A percentile compares a stretch with the other conserved stretches of the same genome.
Evolutionary conservation across 1,284 basidiomycete genomes (phyloP).

Genomic region (Ceratobasidium papillatum): DNA sequence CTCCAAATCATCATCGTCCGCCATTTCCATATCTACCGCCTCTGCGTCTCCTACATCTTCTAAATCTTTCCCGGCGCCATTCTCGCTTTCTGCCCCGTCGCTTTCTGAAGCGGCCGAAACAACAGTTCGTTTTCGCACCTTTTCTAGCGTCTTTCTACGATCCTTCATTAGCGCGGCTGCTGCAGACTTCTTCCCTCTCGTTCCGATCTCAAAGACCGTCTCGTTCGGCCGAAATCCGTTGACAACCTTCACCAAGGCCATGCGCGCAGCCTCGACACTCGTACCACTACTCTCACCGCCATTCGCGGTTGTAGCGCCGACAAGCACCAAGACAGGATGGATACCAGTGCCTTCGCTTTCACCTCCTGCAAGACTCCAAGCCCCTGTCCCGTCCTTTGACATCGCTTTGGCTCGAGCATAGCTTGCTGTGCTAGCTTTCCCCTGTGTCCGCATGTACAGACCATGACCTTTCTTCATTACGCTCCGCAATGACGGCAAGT

Average conservation of each 20-base stretch:
- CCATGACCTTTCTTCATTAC: slow-evolving; percentile 91
- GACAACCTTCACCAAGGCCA: slow-evolving; percentile 76
- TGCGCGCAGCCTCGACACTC: slow-evolving; percentile 64
- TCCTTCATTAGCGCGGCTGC: slow-evolving; percentile 87
- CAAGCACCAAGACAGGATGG: slow-evolving; percentile 67
- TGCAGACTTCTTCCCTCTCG: slow-evolving; percentile 71
- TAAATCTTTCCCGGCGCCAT: slow-evolving; percentile 53
- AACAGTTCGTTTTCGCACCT: slow-evolving; percentile 61
- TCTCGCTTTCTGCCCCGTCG: slow-evolving; percentile 55
- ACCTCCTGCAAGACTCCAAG: slow-evolving; percentile 69
- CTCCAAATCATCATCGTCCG: slow-evolving; percentile 77
- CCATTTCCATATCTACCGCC: slow-evolving; percentile 66
- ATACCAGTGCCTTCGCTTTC: slow-evolving; percentile 71
- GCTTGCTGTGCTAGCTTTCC: slow-evolving; percentile 86
- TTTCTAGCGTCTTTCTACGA: slow-evolving; percentile 78
- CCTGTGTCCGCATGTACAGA: slow-evolving; percentile 94
- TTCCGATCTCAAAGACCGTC: slow-evolving; percentile 92
- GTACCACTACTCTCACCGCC: slow-evolving; percentile 48
- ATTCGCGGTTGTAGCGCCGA: slow-evolving; percentile 47
- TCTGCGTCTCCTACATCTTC: slow-evolving; percentile 49
- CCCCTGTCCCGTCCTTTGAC: slow-evolving; percentile 65
- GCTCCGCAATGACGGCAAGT: slow-evolving; percentile 75
- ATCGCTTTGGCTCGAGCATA: slow-evolving; percentile 92
- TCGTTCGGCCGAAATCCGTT: slow-evolving; percentile 86
- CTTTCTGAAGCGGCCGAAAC: slow-evolving; percentile 50